phyloP scores from a whole-genome alignment of 2,329 filamentous ascomycete genomes.

The Cladophialophora chaetospira region DNA sequence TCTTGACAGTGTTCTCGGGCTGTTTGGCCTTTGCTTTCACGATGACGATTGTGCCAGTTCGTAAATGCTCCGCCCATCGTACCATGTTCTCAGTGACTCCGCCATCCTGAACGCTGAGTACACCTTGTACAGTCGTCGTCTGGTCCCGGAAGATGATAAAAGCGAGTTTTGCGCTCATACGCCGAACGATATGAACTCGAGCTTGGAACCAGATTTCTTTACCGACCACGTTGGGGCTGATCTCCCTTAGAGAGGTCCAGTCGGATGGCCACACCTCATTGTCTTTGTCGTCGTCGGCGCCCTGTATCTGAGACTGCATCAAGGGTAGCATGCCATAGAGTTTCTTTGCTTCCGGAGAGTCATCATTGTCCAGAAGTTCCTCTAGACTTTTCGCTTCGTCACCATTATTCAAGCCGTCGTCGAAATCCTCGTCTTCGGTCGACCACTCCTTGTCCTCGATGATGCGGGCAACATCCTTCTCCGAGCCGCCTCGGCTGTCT shows the following conservation, averaged over 20 bases:
- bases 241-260: constrained; percentile 19
- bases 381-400: constrained; percentile 18
- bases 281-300: not conserved
- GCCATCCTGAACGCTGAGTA: constrained; percentile 60
- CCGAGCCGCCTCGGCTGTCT: constrained; percentile 15
- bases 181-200: constrained; percentile 61
- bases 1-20: constrained; percentile 64
- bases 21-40: constrained; percentile 68
- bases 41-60: constrained; percentile 70
- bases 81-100: constrained; percentile 68
- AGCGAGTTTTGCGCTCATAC: constrained; percentile 67
- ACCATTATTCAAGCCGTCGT: not conserved
- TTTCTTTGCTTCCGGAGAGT: constrained; percentile 23
- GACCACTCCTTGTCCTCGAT: constrained; percentile 17
- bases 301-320: constrained; percentile 25
- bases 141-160: constrained; percentile 78
- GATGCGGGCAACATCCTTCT: constrained; percentile 14
- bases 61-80: constrained; percentile 74
- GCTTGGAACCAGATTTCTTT: constrained; percentile 62
- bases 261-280: constrained; percentile 1
- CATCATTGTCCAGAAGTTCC: constrained; percentile 26
- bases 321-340: constrained; percentile 26
- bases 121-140: constrained; percentile 72
- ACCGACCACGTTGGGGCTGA: constrained; percentile 44
- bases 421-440: constrained; percentile 10